A percentile compares a stretch with the other conserved stretches of the same genome.
Conservation (phyloP, 2,329 filamentous ascomycete species). For the Fusarium chaquense region DNA sequence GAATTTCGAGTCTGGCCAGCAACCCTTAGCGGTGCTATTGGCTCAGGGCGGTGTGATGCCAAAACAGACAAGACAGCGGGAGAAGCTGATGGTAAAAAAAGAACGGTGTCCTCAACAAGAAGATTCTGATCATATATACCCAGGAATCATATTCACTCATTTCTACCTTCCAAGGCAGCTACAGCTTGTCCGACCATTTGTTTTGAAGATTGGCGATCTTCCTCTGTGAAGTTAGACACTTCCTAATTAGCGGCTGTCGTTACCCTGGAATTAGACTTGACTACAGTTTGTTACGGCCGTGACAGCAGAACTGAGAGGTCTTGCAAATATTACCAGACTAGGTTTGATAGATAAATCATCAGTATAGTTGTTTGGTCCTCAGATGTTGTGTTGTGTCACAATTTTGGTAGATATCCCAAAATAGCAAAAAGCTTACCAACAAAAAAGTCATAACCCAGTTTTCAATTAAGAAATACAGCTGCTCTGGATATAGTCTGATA, state of each 20-base stretch:
- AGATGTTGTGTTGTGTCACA: neutral
- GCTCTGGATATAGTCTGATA: neutral
- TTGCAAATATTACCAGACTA: neutral
- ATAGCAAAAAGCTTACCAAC: neutral
- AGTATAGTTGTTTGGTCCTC: neutral
- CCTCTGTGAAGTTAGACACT: neutral
- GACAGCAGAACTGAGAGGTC: neutral
- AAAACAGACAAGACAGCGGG: neutral
- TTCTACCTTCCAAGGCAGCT: neutral
- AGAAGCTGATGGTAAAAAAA: too few relatives aligned
- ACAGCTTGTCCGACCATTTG: neutral
- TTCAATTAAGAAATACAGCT: neutral
- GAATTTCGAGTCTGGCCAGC: neutral
- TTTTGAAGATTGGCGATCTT: neutral
- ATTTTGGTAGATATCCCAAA: neutral
- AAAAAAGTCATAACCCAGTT: neutral
- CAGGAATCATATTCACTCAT: neutral
- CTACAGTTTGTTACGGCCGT: neutral
- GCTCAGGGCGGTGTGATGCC: neutral
- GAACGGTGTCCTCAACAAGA: neutral
- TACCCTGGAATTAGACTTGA: neutral
- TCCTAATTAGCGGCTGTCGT: neutral
- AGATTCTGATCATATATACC: neutral
- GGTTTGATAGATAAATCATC: neutral
- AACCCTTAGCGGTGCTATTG: neutral